A percentile compares a stretch with the other conserved stretches of the same genome.
These are phyloP conservation scores for Chlamydomonas sp. DNA, from an alignment of 139 green algal species.

Conservation along the genomic window DNA sequence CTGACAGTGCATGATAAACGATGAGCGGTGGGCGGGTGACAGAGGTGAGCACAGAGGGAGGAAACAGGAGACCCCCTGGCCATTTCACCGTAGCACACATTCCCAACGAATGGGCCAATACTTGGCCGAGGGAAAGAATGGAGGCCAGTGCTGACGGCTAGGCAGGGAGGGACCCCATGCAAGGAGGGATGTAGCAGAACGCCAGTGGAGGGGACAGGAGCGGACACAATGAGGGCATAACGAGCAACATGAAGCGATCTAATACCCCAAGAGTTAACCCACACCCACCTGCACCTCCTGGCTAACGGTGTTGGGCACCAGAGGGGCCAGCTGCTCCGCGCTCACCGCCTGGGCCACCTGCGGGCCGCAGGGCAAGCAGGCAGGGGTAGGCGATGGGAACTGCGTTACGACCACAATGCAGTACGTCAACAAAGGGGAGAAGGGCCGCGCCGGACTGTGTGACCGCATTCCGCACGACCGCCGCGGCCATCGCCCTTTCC, in stretches of 20 bases:
- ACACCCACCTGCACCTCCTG: slow-evolving; percentile 57
- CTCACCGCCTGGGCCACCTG: slow-evolving; percentile 65
- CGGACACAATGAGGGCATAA: neutral
- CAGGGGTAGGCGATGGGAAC: neutral
- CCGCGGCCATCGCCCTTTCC: neutral
- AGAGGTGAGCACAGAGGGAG: too few relatives aligned
- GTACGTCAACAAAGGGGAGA: neutral
- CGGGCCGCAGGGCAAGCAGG: neutral
- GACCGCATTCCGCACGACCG: neutral
- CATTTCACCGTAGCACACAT: too few relatives aligned
- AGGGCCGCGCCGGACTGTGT: neutral
- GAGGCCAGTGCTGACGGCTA: too few relatives aligned
- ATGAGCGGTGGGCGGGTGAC: too few relatives aligned
- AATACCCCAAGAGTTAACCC: too few relatives aligned
- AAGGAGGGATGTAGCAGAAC: neutral
- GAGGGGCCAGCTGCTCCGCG: slow-evolving; percentile 67
- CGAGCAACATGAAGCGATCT: neutral
- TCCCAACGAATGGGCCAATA: too few relatives aligned
- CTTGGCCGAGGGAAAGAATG: too few relatives aligned
- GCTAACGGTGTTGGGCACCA: slow-evolving; percentile 50
- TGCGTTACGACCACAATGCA: too few relatives aligned
- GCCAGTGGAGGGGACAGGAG: neutral
- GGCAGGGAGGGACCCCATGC: too few relatives aligned
- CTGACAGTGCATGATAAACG: too few relatives aligned
- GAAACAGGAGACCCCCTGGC: too few relatives aligned